These are phyloP conservation scores for Mucor irregularis DNA, from an alignment of 371 early-diverging fungal species.

Conservation along the genomic window DNA sequence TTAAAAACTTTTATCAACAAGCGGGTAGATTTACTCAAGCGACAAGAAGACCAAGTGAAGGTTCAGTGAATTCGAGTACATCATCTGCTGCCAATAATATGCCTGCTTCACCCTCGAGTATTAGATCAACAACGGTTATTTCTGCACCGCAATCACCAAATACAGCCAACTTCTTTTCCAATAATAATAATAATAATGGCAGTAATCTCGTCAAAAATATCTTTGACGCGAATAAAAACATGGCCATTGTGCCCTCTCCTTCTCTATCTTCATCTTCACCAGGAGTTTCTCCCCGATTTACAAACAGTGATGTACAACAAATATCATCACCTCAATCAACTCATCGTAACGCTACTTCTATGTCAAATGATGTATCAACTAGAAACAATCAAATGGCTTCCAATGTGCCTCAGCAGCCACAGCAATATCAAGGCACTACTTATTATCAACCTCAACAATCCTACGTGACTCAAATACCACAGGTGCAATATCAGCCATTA, in stretches of 20 bases:
- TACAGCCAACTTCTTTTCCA: neutral
- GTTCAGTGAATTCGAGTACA: neutral
- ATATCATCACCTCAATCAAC: neutral
- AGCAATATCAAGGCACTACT: neutral
- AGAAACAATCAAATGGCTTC: too few species aligned
- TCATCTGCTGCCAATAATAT: neutral
- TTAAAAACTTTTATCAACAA: slow-evolving; percentile 15
- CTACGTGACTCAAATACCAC: neutral
- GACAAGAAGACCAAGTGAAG: slow-evolving; percentile 10
- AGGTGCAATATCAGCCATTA: neutral
- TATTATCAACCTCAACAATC: neutral
- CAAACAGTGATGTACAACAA: too few species aligned
- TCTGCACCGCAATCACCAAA: neutral
- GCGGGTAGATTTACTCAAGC: neutral
- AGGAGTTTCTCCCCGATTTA: neutral
- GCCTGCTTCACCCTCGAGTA: neutral
- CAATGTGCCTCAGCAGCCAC: neutral
- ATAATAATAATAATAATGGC: neutral
- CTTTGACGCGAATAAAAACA: neutral
- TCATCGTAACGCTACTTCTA: too few species aligned
- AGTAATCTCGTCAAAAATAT: neutral
- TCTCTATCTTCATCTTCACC: neutral
- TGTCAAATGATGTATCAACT: too few species aligned
- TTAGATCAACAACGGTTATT: neutral
- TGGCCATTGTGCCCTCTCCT: too few species aligned